Conservation (phyloP, 306 rosid genomes). For the Cyamopsis tetragonoloba region DNA sequence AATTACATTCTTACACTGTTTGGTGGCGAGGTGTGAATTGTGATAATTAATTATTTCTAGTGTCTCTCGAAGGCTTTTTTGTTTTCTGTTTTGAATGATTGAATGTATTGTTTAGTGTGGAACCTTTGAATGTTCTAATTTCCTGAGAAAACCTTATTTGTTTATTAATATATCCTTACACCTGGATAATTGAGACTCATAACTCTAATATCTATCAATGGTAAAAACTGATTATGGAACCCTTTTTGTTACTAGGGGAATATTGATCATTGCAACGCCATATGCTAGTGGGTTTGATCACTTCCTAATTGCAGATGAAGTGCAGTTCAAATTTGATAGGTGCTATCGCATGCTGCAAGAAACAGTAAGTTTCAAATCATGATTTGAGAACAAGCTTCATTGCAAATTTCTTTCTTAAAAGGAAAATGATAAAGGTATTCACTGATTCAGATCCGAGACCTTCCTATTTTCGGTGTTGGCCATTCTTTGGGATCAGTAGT, state of each 20-base stretch:
- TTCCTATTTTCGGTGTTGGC: slow-evolving; percentile 89
- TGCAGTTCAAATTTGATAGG: slow-evolving; percentile 89
- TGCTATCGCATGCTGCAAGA: slow-evolving; percentile 65
- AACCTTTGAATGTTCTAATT: slow-evolving; percentile 5
- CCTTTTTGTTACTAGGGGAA: slow-evolving; percentile 54
- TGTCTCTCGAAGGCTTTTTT: not conserved
- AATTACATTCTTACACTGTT: not conserved
- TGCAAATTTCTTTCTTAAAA: not conserved
- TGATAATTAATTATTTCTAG: not conserved
- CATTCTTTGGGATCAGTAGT: slow-evolving; percentile 97
- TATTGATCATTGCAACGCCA: slow-evolving; percentile 91
- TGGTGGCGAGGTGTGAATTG: not conserved
- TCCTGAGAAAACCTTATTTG: not conserved
- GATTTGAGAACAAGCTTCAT: slow-evolving; percentile 9
- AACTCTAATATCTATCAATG: not conserved
- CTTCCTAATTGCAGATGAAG: slow-evolving; percentile 97
- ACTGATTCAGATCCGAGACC: slow-evolving; percentile 71
- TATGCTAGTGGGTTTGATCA: slow-evolving; percentile 98
- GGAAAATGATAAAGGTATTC: slow-evolving; percentile 22
- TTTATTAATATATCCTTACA: slow-evolving; percentile 10
- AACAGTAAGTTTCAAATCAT: slow-evolving; percentile 44
- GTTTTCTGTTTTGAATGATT: not conserved
- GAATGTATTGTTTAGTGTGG: not conserved
- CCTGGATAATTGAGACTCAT: not conserved
- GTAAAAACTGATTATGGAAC: slow-evolving; percentile 19